These are phyloP conservation scores for Naegleria gruberi DNA, from an alignment of 208 protist species.

Conservation along the genomic window DNA sequence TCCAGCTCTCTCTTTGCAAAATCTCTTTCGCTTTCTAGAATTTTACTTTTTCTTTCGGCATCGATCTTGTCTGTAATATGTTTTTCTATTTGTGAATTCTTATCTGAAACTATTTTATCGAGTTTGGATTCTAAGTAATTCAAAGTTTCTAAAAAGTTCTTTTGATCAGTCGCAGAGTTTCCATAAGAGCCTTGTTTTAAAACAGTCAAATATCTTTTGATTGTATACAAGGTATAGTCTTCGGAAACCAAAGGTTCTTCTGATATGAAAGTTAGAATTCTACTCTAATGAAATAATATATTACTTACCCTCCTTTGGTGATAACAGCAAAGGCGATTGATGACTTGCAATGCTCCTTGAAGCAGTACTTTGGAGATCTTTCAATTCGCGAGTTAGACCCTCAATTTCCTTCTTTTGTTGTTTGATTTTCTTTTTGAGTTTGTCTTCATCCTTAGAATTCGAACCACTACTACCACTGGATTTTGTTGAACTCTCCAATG, in stretches of 20 bases:
- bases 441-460: neutral
- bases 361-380: neutral
- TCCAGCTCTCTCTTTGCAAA: neutral
- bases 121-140: neutral
- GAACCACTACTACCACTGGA: neutral
- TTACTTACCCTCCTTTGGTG: neutral
- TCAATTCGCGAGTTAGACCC: neutral
- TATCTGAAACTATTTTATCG: neutral
- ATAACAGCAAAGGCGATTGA: neutral
- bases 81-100: neutral
- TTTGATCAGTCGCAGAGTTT: neutral
- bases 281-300: neutral
- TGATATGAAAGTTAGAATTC: neutral
- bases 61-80: neutral
- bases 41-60: neutral
- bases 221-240: neutral
- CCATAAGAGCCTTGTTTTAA: neutral
- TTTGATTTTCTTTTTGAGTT: neutral
- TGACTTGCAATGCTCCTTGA: neutral
- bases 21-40: neutral
- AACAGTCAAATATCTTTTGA: neutral
- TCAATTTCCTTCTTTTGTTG: constrained; percentile 1
- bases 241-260: neutral
- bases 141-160: neutral
- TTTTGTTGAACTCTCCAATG: too few species aligned